Percentiles rank a stretch among this genome's conserved stretches.
Conservation (phyloP, 805 yeast genomes). For the Candida suzukii region DNA sequence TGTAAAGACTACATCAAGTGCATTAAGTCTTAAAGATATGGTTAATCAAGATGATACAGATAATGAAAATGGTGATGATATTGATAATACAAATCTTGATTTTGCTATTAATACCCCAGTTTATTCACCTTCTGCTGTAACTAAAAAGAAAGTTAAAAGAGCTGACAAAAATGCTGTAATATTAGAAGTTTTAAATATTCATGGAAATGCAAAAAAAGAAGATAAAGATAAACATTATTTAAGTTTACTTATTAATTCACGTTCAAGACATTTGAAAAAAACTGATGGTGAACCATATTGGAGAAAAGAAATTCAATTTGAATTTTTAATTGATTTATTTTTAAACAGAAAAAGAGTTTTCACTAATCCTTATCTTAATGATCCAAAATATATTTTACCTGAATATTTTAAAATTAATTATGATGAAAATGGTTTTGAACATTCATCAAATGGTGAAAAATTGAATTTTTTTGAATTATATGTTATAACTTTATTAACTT, state of each 20-base stretch:
- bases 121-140: no score
- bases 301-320: conserved; percentile 82
- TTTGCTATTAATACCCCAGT: background rate
- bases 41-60: background rate
- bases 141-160: background rate
- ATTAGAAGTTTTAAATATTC: background rate
- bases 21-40: conserved; percentile 1
- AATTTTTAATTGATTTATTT: conserved; percentile 60
- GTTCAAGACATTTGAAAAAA: conserved; percentile 65
- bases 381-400: conserved; percentile 30
- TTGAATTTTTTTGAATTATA: conserved; percentile 81
- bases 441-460: conserved; percentile 29
- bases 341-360: conserved; percentile 60
- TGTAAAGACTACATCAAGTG: conserved; percentile 10
- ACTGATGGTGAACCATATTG: conserved; percentile 89
- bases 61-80: background rate
- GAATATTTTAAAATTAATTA: conserved; percentile 18
- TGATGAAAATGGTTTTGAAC: conserved; percentile 16
- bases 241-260: conserved; percentile 21
- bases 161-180: background rate
- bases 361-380: conserved; percentile 46
- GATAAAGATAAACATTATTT: conserved; percentile 18
- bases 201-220: background rate
- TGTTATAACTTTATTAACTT: conserved; percentile 72
- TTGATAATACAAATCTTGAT: background rate